Evolutionary conservation across 192 early-diverging fungal species (phyloP), one percentile per base, ranked within the genome.

Genomic region (Linnemannia zychae): DNA sequence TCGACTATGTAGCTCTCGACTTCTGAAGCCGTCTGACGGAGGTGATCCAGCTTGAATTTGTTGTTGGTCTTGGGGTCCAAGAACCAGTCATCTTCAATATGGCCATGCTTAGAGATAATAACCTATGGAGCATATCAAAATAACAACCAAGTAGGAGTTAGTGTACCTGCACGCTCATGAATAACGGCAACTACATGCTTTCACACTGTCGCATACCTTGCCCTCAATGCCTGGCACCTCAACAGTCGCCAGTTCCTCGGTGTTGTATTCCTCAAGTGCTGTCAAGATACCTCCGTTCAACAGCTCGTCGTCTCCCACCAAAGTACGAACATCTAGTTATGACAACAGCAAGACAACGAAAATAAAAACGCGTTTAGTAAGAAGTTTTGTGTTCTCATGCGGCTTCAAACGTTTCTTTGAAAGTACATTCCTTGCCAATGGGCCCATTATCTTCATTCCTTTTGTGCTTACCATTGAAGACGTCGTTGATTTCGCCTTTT

Each of bases 401-500:
- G 13, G 20, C 81, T 60, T 47, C 67, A 66, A 24, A 48, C 16
- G 74, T 20, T 33, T 6, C 57, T 47, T 18, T 70, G 22, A 60
- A 66, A 74, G 28, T 63, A 12, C 11, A 24, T 33, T 31, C 48
- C 28, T 31, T 63, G 40, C 15, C 11, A 6, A 9, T 63, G 57
- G 15, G 15, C n/a, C 15, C 57, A n/a, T 31, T 28, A 28, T 9
- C 6, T 9, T 60, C 57, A 63, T 33, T 28, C 2, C 3, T 63
- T 31, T 31, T 44, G 40, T 3, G 3, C 81, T 73, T 92, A 98
- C 97, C 97, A 78, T 98, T 98, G 79, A 96, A 97, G 36, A 99
- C 98, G 88, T 98, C 96, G 89, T 96, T 96, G 12, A 98, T 92
- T 91, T 99, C 97, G 53, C 83, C 83, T 84, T 18, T 49, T 18